Conservation (phyloP, 2,329 filamentous ascomycete genomes). For the Neonectria faginata region DNA sequence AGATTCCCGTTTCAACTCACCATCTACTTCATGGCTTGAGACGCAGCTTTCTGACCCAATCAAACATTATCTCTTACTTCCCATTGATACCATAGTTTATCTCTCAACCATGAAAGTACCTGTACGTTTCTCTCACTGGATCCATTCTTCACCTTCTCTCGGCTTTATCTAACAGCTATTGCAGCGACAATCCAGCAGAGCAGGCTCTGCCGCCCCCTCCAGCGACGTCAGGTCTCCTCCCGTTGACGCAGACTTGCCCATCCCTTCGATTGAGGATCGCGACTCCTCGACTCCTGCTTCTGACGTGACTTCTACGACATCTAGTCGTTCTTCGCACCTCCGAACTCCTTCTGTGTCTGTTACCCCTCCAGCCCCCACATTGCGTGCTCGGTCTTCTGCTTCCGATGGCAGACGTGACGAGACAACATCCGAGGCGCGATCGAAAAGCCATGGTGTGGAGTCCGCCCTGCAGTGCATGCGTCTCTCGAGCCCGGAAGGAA, state of each 20-base stretch:
- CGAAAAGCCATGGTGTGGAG: constrained; percentile 5
- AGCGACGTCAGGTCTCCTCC: neutral
- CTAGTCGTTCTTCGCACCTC: neutral
- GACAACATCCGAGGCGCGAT: neutral
- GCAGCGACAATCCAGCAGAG: neutral
- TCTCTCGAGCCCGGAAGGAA: constrained; percentile 22
- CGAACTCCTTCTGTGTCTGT: constrained; percentile 35
- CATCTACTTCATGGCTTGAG: neutral
- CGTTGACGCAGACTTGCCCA: constrained; percentile 25
- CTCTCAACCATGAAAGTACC: neutral
- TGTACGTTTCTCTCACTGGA: neutral
- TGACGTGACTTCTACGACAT: neutral
- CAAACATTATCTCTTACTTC: neutral
- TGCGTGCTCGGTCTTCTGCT: neutral
- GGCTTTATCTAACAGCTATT: neutral
- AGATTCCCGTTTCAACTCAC: neutral
- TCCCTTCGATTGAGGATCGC: constrained; percentile 32
- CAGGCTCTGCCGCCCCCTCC: neutral
- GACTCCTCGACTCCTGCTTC: neutral
- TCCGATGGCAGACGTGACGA: neutral
- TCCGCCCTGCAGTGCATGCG: constrained; percentile 21
- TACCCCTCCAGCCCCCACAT: constrained; percentile 18
- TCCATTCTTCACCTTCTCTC: no score
- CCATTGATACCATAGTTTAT: neutral
- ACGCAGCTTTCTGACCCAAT: neutral